Conservation (phyloP, 192 early-diverging fungal species). For the Rhizophagus sp. region DNA sequence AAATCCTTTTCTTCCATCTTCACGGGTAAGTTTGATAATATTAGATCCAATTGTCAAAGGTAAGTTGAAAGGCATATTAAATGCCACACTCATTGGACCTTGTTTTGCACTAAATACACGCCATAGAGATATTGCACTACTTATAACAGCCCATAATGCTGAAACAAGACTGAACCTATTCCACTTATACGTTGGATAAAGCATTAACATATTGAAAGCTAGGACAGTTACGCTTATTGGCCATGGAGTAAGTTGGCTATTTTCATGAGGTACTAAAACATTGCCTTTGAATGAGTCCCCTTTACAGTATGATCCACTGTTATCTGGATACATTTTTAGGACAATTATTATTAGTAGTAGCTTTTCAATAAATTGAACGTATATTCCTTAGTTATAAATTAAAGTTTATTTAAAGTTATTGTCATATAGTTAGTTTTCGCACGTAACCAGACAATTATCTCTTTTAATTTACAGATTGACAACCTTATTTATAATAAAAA, state of each 20-base stretch:
- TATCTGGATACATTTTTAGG: too few relatives aligned
- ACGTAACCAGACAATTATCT: too few relatives aligned
- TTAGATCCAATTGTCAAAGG: constrained; percentile 5
- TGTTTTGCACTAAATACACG: neutral
- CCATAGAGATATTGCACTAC: neutral
- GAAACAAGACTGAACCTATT: neutral
- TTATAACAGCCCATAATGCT: constrained; percentile 6
- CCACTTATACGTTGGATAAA: constrained; percentile 18
- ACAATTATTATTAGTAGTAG: too few relatives aligned
- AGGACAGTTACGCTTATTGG: neutral
- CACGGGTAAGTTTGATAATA: constrained; percentile 12
- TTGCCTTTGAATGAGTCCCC: too few relatives aligned
- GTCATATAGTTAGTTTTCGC: too few relatives aligned
- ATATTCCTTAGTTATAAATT: too few relatives aligned
- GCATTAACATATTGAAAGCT: neutral
- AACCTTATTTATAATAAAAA: too few relatives aligned
- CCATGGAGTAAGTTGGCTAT: constrained; percentile 17
- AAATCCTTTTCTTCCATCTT: neutral
- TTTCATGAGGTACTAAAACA: neutral
- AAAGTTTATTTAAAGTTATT: too few relatives aligned
- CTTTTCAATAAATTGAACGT: too few relatives aligned
- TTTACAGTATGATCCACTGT: too few relatives aligned
- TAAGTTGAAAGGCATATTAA: constrained; percentile 10
- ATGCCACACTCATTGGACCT: constrained; percentile 6
- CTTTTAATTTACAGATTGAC: too few relatives aligned